phyloP scores from a whole-genome alignment of 371 early-diverging fungal genomes.

The Mucor ambiguus region DNA sequence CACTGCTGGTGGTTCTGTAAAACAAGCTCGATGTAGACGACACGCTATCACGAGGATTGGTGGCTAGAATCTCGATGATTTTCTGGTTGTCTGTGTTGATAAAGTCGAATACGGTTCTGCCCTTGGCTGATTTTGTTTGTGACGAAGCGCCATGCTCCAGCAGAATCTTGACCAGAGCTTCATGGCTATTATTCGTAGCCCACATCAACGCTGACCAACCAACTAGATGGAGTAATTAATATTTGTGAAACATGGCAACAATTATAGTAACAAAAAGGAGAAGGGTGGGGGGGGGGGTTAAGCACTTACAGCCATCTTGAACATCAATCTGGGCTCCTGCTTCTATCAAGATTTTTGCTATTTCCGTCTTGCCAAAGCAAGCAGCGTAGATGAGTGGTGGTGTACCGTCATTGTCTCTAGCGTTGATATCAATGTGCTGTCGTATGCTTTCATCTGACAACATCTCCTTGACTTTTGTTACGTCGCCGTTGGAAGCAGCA shows the following conservation, averaged over 20 bases:
- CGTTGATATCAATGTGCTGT: conserved; percentile 74
- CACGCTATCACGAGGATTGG: conserved; percentile 59
- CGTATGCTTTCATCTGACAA: conserved; percentile 37
- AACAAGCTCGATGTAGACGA: conserved; percentile 53
- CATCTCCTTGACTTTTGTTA: conserved; percentile 82
- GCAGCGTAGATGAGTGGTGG: conserved; percentile 88
- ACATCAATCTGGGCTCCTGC: conserved; percentile 80
- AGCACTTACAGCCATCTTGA: conserved; percentile 64
- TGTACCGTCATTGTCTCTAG: conserved; percentile 82
- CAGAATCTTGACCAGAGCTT: conserved; percentile 72
- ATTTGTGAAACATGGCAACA: conserved; percentile 7
- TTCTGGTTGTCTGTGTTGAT: conserved; percentile 61
- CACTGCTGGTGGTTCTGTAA: conserved; percentile 32
- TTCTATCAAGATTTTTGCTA: conserved; percentile 68
- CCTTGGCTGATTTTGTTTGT: conserved; percentile 71
- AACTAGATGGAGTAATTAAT: conserved; percentile 42
- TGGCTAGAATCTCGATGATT: conserved; percentile 57
- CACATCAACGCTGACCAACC: conserved; percentile 98
- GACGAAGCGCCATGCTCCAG: conserved; percentile 80
- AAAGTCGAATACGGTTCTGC: conserved; percentile 83
- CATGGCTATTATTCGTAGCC: conserved; percentile 90
- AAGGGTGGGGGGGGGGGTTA: neutral
- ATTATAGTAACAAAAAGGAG: neutral
- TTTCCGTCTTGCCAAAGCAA: conserved; percentile 83
- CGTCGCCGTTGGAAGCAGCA: conserved; percentile 86